Base-by-base conservation (phyloP, 106 monocot species). In the Dendrobium huoshanense region DNA sequence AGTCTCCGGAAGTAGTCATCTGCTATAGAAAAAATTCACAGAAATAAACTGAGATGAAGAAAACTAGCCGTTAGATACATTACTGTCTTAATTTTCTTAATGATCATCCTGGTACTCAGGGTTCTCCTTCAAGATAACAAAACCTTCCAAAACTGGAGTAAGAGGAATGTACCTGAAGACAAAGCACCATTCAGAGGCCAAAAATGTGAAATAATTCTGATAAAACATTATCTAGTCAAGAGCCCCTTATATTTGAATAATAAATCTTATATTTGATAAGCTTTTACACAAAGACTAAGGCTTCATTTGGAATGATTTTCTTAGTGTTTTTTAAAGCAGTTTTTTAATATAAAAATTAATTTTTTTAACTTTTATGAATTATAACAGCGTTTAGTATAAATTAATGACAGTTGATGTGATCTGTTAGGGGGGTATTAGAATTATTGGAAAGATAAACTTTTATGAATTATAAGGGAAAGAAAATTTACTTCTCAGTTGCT, bases 41-140 rank as follows among this genome's bases (percentile, higher is more conserved):
- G 40, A 74, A 41, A 7, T 3, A 41, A 17, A 41, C 41, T 2
- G 41, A 40, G 27, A 8, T 31, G 22, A 37, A 70, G 33, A 70
- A 11, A 33, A 11, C 37, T 4, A 33, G 70, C 10, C 37, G 37
- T n/a, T 61, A 24, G 22, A 61, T 22, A 8, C n/a, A 61, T 5
- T 9, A 13, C 37, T 4, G 33, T 19, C 48, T 15, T 29, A 77
- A 44, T 51, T 27, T 41, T 48, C 45, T 75, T 48, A 87, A 58
- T 79, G 81, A 77, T 95, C 94, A 15, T 93, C 99, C 22, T 78
- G 82, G 45, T 90, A 95, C 10, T 99, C 99, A 5, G 95, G 99
- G 64, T 99, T 99, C 61, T 95, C 93, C 79, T 82, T 99, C 80
- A 99, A 76, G 75, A 99, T 99, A n/a, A 99, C 95, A 80, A 95